Base-by-base conservation (phyloP, 306 rosid genomes). In the Vicia faba region DNA sequence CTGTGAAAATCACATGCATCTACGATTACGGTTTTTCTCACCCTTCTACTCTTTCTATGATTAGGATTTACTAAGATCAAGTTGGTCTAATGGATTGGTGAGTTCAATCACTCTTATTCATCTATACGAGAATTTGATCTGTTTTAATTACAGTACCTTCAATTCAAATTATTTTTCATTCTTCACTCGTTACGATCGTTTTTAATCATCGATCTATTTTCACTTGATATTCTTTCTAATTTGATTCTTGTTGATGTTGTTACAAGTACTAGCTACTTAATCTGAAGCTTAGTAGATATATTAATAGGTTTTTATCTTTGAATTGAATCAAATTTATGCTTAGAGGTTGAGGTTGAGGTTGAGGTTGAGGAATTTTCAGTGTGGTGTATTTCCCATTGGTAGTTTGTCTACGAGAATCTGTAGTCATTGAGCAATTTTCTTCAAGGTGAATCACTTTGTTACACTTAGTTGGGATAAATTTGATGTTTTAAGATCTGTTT, bases 21-120 rank as follows among this genome's bases (percentile, higher is more conserved):
- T 25, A 87, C 87, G 95, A 72, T 82, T 78, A 85, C 84, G 89
- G 79, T 60, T 78, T 79, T 48, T 50, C 79, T 84, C 55, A 43
- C 55, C 38, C 70, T 86, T 50, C 55, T 81, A 0, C 20, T 86
- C 7, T 68, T 88, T 49, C 66, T 82, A 15, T 75, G 78, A 0
- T 71, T 36, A 3, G 28, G 3, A 35, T 93, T 2, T 86, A 79
- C 78, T 89, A 90, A 85, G 99, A 93, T 86, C 99, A 93, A 84
- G 89, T 85, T 20, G 99, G 97, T 55, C 99, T 90, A 57, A 80
- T 86, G 89, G n/a, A n/a, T n/a, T n/a, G n/a, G n/a, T n/a, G n/a
- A n/a, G n/a, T n/a, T n/a, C n/a, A n/a, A n/a, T n/a, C 65, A 29
- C 70, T 69, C 78, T n/a, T 13, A 1, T 54, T 40, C 66, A n/a